Conservation (phyloP, 2,329 filamentous ascomycete species). For the Calonectria pseudoturangicola region DNA sequence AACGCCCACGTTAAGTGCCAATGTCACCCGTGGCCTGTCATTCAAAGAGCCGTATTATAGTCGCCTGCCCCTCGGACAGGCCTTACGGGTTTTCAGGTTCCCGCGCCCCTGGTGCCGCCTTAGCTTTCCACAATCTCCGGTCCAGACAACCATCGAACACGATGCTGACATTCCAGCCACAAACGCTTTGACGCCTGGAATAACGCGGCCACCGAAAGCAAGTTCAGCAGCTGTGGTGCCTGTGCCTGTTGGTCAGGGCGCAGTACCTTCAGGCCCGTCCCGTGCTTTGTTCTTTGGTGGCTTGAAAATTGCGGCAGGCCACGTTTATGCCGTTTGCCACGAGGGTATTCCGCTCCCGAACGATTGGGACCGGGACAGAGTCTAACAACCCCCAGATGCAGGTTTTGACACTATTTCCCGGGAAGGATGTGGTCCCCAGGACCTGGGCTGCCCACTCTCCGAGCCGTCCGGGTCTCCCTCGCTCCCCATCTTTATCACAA, state of each 20-base stretch:
- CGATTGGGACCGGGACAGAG: constrained; percentile 8
- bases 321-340: constrained; percentile 29
- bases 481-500: constrained; percentile 27
- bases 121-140: constrained; percentile 7
- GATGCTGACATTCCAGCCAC: constrained; percentile 29
- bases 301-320: constrained; percentile 1
- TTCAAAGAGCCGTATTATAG: background rate
- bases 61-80: constrained; percentile 46
- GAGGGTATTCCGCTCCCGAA: constrained; percentile 20
- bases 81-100: constrained; percentile 45
- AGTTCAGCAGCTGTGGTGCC: background rate
- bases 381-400: constrained; percentile 15
- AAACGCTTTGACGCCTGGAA: constrained; percentile 25
- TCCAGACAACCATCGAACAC: constrained; percentile 29
- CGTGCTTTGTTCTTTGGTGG: constrained; percentile 10
- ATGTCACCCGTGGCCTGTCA: background rate
- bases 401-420: constrained; percentile 7
- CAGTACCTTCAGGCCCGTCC: constrained; percentile 23
- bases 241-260: background rate
- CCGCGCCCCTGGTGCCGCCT: constrained; percentile 19
- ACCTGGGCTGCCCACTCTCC: constrained; percentile 15
- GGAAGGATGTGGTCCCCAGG: constrained; percentile 18
- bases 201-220: constrained; percentile 14
- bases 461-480: constrained; percentile 16
- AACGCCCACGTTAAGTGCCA: constrained; percentile 6